Evolutionary conservation across 2,329 filamentous ascomycete genomes (phyloP).

Genomic region (Allantophomopsis cytisporea): DNA sequence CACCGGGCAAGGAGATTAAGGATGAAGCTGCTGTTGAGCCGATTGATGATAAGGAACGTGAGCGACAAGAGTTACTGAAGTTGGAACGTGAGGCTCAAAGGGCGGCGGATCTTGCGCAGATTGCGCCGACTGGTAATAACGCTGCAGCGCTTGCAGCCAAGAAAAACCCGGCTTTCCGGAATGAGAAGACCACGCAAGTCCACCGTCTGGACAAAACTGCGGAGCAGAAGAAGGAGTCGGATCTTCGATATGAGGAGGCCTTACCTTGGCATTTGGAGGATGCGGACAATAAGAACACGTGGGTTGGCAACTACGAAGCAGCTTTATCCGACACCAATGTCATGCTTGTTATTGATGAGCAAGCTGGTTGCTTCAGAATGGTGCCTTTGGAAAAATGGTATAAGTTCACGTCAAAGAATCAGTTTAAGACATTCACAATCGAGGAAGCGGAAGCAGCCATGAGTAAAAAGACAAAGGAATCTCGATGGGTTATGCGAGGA

Average conservation of each 20-base stretch:
- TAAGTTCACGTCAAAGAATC: slow-evolving; percentile 67
- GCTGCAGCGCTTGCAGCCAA: slow-evolving; percentile 16
- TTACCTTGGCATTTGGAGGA: slow-evolving; percentile 96
- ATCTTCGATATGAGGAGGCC: slow-evolving; percentile 83
- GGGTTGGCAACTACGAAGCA: slow-evolving; percentile 83
- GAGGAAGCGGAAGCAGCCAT: slow-evolving; percentile 80
- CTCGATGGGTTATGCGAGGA: slow-evolving; percentile 68
- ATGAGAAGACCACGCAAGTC: slow-evolving; percentile 78
- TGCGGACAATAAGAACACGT: slow-evolving; percentile 87
- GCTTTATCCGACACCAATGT: slow-evolving; percentile 78
- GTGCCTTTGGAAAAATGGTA: slow-evolving; percentile 95
- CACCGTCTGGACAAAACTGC: slow-evolving; percentile 64
- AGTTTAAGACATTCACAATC: slow-evolving; percentile 63
- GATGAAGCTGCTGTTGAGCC: slow-evolving; percentile 31
- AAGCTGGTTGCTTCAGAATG: slow-evolving; percentile 60
- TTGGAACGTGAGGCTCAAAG: slow-evolving; percentile 76
- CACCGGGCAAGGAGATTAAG: slow-evolving; percentile 50
- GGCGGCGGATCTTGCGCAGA: slow-evolving; percentile 80
- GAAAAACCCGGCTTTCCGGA: slow-evolving; percentile 48
- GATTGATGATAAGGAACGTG: slow-evolving; percentile 43
- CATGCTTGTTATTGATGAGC: slow-evolving; percentile 56
- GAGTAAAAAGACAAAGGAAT: slow-evolving; percentile 62
- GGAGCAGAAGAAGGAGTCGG: slow-evolving; percentile 54
- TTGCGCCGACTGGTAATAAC: slow-evolving; percentile 67
- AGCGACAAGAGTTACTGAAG: slow-evolving; percentile 54